Percentiles rank a stretch among this genome's conserved stretches.
Evolutionary conservation across 2,329 filamentous ascomycete genomes (phyloP).

Genomic region (Penicillium freii): DNA sequence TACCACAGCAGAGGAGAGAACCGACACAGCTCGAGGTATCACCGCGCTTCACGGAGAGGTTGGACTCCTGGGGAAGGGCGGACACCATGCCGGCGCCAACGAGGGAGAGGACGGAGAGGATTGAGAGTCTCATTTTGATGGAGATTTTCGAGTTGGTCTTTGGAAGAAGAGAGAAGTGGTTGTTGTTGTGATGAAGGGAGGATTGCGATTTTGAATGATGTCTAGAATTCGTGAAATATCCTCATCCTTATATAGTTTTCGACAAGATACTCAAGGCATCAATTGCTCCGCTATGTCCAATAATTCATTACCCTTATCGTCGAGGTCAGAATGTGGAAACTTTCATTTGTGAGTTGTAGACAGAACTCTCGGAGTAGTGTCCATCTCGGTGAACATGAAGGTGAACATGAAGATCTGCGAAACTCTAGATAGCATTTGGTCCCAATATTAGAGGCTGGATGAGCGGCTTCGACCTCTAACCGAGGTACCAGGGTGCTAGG

Average conservation of each 20-base stretch:
- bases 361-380: neutral
- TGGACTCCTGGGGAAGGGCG: slow-evolving; percentile 21
- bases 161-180: neutral
- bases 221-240: neutral
- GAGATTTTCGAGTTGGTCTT: neutral
- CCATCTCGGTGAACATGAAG: neutral
- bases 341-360: slow-evolving; percentile 9
- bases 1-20: slow-evolving; percentile 29
- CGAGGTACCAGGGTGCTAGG: neutral
- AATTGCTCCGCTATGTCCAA: neutral
- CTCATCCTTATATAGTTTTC: slow-evolving; percentile 11
- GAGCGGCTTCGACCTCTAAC: neutral
- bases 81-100: slow-evolving; percentile 30
- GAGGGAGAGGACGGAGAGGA: slow-evolving; percentile 32
- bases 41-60: slow-evolving; percentile 14
- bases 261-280: neutral
- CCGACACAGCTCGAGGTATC: slow-evolving; percentile 20
- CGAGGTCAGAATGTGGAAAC: neutral
- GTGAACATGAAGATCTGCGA: slow-evolving; percentile 9
- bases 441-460: neutral
- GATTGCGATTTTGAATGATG: slow-evolving; percentile 3
- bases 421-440: slow-evolving; percentile 16
- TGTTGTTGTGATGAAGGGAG: neutral
- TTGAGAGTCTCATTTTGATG: slow-evolving; percentile 30
- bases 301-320: slow-evolving; percentile 7